Percentiles rank a stretch among this genome's conserved stretches.
Conservation (phyloP, 352 stramenopile genomes). For the Phytopythium vexans region DNA sequence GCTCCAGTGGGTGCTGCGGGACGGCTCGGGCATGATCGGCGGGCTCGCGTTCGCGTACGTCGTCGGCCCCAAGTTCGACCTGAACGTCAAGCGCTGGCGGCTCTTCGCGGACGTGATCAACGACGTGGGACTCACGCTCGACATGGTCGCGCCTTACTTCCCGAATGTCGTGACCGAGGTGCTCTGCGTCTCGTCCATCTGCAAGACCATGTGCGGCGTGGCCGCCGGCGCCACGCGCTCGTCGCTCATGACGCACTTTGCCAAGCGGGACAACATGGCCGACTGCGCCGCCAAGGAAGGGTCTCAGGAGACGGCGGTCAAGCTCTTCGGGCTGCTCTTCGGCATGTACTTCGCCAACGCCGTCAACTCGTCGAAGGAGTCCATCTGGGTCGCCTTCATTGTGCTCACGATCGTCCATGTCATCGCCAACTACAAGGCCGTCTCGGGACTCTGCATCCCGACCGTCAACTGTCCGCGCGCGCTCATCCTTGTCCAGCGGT, state of each 20-base stretch:
- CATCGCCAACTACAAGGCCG: constrained; percentile 91
- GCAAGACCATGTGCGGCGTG: constrained; percentile 95
- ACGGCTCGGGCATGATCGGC: constrained; percentile 85
- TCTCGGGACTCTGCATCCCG: constrained; percentile 85
- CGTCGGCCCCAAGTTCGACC: constrained; percentile 88
- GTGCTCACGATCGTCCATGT: constrained; percentile 93
- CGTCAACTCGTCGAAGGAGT: constrained; percentile 54
- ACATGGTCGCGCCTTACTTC: constrained; percentile 77
- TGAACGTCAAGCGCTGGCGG: constrained; percentile 95
- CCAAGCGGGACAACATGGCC: constrained; percentile 82
- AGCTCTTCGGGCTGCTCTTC: constrained; percentile 90
- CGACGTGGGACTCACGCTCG: constrained; percentile 92
- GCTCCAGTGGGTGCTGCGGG: constrained; percentile 75
- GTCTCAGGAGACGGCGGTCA: constrained; percentile 95
- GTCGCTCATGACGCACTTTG: constrained; percentile 89
- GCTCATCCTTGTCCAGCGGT: constrained; percentile 53
- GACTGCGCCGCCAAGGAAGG: constrained; percentile 95
- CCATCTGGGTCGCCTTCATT: constrained; percentile 91
- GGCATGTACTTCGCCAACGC: constrained; percentile 84
- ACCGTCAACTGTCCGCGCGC: constrained; percentile 85
- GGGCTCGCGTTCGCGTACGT: constrained; percentile 94
- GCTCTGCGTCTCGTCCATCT: constrained; percentile 86
- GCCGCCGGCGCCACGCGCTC: constrained; percentile 92
- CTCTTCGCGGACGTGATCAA: constrained; percentile 97
- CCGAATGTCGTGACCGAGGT: constrained; percentile 63